Evolutionary conservation across 768 basidiomycete species (phyloP), one percentile per base, ranked within the genome.

Genomic region (Boletus subcaerulescens): DNA sequence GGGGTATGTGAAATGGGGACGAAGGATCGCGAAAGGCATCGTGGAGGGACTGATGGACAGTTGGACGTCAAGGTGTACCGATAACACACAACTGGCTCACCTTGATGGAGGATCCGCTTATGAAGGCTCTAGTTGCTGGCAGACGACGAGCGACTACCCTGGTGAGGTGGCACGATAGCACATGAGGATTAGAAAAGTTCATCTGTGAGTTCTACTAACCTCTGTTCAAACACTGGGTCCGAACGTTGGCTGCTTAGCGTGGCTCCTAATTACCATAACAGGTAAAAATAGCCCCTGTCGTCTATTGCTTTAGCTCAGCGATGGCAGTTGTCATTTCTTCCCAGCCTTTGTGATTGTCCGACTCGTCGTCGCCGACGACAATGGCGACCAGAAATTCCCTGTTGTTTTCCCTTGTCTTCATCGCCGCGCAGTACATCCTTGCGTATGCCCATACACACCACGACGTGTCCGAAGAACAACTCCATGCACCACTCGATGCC

Each of bases 401-500:
- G 15, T 26, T 44, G 10, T 45, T 55, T 2, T 54, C 46, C 3
- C 53, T 67, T n/a, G 18, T 62, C 44, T 24, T 62, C 39, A 3
- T 60, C 32, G 32, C 22, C 10, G 17, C 45, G 5, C 65, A 46
- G 44, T 53, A 44, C 8, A 29, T 52, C 3, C 53, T 61, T 4
- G 47, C 43, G 22, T 31, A 58, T 26, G 86, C 82, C 0, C 89
- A 91, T 59, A 66, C 73, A 22, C 86, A 89, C 60, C 80, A 86
- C 65, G 83, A 55, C 5, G 74, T 86, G 29, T 72, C 81, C 1
- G 87, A 89, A 50, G 89, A 86, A 61, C 77, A 84, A 57, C 64
- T 76, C 10, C 77, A 76, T 46, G 83, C 81, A 5, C 85, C 91
- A 1, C 78, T 92, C 10, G 93, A 97, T 70, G 67, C 81, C 13